Evolutionary conservation across 306 rosid species (phyloP), one percentile per base, ranked within the genome.

Genomic region (Trifolium repens): DNA sequence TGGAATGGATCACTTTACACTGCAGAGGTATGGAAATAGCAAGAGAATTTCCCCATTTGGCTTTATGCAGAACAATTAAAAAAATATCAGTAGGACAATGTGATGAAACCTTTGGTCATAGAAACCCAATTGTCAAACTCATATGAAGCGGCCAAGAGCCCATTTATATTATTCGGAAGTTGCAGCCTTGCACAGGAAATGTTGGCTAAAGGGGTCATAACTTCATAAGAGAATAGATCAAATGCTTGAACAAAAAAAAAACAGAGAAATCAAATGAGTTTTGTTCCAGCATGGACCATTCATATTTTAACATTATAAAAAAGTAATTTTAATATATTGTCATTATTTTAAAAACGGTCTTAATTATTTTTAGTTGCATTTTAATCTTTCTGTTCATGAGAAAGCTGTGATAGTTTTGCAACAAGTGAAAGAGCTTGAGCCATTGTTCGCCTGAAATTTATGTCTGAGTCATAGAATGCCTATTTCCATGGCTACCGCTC

Each of bases 351-450:
- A 11, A 58, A 13, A 58, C 1, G 3, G 15, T 58, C n/a, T 10
- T 24, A 58, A 58, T 58, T 24, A 24, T 10, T 22, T 57, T 24
- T 58, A 58, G 3, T 22, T 26, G 64, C 64, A 19, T 24, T 58
- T 58, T 58, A 19, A 58, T 58, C 64, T 9, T 58, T 54, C 4
- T 27, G 24, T 19, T 14, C 9, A 54, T 19, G 61, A 8, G 61
- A 54, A 19, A 8, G 34, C 13, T 22, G 32, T 22, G 19, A 22
- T 55, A 55, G 14, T 55, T 55, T 55, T 55, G 14, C 22, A 55
- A 55, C 22, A 22, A 55, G 14, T 55, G 61, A 55, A 55, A 55
- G 34, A 54, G 61, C 61, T 54, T 19, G 32, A 54, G 27, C 61
- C 27, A 54, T 54, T 19, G 61, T 30, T 54, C 9, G 6, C 61